Conservation (phyloP, 2,329 filamentous ascomycete species). For the Aspergillus sp. region DNA sequence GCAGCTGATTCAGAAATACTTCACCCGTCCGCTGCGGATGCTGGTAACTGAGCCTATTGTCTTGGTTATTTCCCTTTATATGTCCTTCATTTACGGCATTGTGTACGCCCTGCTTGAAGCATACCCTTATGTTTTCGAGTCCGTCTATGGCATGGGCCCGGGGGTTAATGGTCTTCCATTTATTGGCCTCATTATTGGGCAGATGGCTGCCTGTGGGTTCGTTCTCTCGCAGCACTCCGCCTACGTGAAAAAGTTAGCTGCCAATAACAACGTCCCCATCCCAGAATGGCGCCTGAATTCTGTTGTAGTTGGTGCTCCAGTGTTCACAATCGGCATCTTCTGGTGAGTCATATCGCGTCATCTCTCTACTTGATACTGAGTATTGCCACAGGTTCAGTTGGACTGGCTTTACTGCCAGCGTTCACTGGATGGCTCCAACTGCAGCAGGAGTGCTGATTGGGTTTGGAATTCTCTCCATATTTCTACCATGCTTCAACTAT, state of each 20-base stretch:
- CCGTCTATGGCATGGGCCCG: slow-evolving; percentile 65
- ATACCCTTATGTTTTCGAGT: slow-evolving; percentile 39
- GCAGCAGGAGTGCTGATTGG: slow-evolving; percentile 54
- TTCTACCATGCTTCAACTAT: slow-evolving; percentile 59
- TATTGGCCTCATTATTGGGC: slow-evolving; percentile 77
- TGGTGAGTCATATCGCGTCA: slow-evolving; percentile 46
- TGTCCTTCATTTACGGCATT: slow-evolving; percentile 33
- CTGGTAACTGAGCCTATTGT: slow-evolving; percentile 42
- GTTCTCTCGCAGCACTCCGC: slow-evolving; percentile 66
- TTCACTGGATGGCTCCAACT: slow-evolving; percentile 45
- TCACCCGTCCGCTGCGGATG: slow-evolving; percentile 43
- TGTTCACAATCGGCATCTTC: slow-evolving; percentile 65
- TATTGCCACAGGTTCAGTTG: slow-evolving; percentile 58
- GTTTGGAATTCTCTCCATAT: slow-evolving; percentile 59
- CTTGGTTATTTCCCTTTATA: slow-evolving; percentile 36
- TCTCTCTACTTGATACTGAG: too few relatives aligned
- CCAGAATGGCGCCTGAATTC: slow-evolving; percentile 60
- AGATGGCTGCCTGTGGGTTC: slow-evolving; percentile 65
- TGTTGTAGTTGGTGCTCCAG: slow-evolving; percentile 53
- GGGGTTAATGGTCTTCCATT: slow-evolving; percentile 79
- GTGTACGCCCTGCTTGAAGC: slow-evolving; percentile 35
- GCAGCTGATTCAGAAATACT: slow-evolving; percentile 49
- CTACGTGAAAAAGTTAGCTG: slow-evolving; percentile 68
- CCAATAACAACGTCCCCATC: slow-evolving; percentile 61
- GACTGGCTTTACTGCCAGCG: slow-evolving; percentile 57